Conservation (phyloP, 306 rosid species). For the Cicer arietinum region DNA sequence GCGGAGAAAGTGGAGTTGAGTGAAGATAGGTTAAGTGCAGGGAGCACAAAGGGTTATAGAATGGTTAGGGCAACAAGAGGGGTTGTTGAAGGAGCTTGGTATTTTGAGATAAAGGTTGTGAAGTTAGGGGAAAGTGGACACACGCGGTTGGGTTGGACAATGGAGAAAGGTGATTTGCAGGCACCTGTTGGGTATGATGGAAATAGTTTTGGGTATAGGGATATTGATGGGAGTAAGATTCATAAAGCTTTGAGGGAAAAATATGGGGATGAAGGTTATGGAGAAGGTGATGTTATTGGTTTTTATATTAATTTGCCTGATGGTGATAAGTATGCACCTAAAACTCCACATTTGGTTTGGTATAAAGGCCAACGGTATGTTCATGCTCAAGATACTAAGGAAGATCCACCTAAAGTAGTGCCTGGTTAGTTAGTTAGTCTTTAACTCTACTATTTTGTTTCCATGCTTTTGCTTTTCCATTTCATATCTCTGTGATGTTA, state of each 20-base stretch:
- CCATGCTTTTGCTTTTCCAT: constrained; percentile 6
- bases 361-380: constrained; percentile 89
- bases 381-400: constrained; percentile 69
- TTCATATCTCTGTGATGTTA: neutral
- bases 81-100: constrained; percentile 92
- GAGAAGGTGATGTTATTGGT: constrained; percentile 93
- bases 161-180: constrained; percentile 93
- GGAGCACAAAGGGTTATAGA: constrained; percentile 93
- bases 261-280: constrained; percentile 92
- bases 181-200: constrained; percentile 96
- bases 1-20: constrained; percentile 93
- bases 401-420: constrained; percentile 76
- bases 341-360: constrained; percentile 71
- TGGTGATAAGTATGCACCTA: constrained; percentile 76
- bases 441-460: constrained; percentile 15
- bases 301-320: constrained; percentile 84
- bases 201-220: constrained; percentile 87
- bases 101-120: constrained; percentile 79
- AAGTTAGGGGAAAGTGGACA: constrained; percentile 82
- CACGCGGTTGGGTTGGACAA: constrained; percentile 91
- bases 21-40: constrained; percentile 84
- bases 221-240: constrained; percentile 93
- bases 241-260: constrained; percentile 91
- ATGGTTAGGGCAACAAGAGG: constrained; percentile 97
- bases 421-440: constrained; percentile 85